Base-by-base conservation (phyloP, 352 stramenopile genomes). In the Globisporangium ultimum region DNA sequence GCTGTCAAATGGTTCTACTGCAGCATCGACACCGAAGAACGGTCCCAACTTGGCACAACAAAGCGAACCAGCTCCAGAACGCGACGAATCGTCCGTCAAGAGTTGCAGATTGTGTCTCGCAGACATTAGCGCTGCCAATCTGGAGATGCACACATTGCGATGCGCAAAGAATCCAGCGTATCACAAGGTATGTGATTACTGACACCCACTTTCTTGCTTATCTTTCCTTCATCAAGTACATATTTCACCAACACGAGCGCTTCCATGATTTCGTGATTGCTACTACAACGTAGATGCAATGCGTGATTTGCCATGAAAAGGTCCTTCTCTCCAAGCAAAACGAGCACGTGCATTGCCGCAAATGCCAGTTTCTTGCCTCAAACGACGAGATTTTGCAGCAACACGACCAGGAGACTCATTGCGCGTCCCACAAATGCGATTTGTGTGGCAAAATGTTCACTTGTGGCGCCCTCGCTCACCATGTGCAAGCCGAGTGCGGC, bases 131-230 rank as follows among this genome's bases (percentile, higher is more conserved):
- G 22, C 18, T 13, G 17, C 49, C 11, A 78, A 72, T 6, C 58
- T 68, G 40, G 66, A 79, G 21, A 53, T 88, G 1, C 78, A 88
- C 48, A 59, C 51, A 24, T 21, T 88, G 22, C 66, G 72, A 18
- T 88, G 76, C 36, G 42, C 58, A 11, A 74, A 71, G 32, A 83
- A 84, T 58, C 65, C 68, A 34, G 34, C 58, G 3, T 85, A 84
- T 24, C 78, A 88, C 66, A 80, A 81, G 67, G 78, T 85, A 55
- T 43, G 12, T 40, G 14, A 14, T 45, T 52, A 21, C 1, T 14
- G 24, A 5, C 24, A 32, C 24, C 24, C 24, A 32, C 24, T 57
- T 41, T 46, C 9, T 20, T 46, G 55, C 4, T 42, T 55, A 9
- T 24, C 22, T 54, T 9, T 56, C 15, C 49, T 32, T 32, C 2